phyloP scores from a whole-genome alignment of 148 eudicot genomes.

The Heliosperma pusillum region DNA sequence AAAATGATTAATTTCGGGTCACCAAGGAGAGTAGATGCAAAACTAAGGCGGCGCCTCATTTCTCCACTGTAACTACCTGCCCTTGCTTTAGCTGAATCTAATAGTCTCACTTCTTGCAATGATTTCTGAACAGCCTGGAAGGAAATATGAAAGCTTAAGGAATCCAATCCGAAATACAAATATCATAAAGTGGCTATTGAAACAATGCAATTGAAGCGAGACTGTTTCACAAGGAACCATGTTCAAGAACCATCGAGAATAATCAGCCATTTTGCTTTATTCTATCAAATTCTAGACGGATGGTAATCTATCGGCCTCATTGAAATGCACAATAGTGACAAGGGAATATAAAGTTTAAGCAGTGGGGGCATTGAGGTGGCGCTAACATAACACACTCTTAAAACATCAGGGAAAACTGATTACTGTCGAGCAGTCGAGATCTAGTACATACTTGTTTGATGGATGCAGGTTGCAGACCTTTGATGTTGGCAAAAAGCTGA shows the following conservation, averaged over 20 bases:
- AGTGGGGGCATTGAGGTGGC: not conserved
- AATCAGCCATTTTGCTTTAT: no score
- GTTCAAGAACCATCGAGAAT: no score
- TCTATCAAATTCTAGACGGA: no score
- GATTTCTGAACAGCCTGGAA: conserved; percentile 54
- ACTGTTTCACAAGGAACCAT: no score
- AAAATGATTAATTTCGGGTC: conserved; percentile 80
- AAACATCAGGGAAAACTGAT: not conserved
- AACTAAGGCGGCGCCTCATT: conserved; percentile 97
- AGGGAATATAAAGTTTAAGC: no score
- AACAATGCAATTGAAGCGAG: no score
- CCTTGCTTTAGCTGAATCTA: conserved; percentile 60
- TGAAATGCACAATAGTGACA: no score
- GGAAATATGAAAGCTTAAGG: conserved; percentile 1
- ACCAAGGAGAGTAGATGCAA: conserved; percentile 82
- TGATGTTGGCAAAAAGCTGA: conserved; percentile 71
- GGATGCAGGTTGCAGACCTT: conserved; percentile 68
- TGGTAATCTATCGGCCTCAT: no score
- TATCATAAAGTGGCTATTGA: no score
- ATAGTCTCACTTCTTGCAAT: conserved; percentile 63
- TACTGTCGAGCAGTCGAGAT: not conserved
- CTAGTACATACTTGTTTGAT: conserved; percentile 39
- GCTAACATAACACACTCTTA: not conserved
- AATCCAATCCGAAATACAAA: no score
- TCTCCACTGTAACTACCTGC: conserved; percentile 87